These are phyloP conservation scores for Xylaria arbuscula DNA, from an alignment of 2,329 filamentous ascomycete genomes.

Conservation along the genomic window DNA sequence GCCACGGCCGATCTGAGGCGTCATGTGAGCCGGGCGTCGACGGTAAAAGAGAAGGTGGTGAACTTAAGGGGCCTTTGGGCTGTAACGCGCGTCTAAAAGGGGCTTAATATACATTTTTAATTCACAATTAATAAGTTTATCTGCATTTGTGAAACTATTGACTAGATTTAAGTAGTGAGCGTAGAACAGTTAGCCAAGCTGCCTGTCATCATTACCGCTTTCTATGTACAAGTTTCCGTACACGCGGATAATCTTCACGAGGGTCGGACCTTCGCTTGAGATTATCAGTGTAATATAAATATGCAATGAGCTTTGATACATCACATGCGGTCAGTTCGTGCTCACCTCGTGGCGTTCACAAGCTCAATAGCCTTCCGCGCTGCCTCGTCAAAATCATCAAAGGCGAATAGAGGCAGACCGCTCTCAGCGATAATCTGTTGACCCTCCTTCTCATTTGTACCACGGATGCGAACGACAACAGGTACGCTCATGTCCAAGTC, in stretches of 20 bases:
- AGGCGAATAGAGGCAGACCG: constrained; percentile 74
- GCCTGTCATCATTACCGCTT: too few species aligned
- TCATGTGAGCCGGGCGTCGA: constrained; percentile 32
- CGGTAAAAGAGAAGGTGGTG: constrained; percentile 39
- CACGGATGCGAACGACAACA: constrained; percentile 80
- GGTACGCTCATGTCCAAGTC: constrained; percentile 75
- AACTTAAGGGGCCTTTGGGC: constrained; percentile 44
- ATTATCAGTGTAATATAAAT: background rate
- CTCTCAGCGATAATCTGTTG: constrained; percentile 76
- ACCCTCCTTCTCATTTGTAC: constrained; percentile 78
- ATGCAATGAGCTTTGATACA: background rate
- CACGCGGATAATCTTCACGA: background rate
- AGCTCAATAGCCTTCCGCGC: constrained; percentile 73
- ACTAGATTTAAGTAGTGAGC: background rate
- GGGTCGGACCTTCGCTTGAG: background rate
- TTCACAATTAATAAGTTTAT: background rate
- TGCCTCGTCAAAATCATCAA: constrained; percentile 80
- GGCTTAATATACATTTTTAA: background rate
- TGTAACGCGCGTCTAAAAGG: constrained; percentile 43
- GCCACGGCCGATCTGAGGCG: constrained; percentile 37
- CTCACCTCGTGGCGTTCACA: constrained; percentile 50
- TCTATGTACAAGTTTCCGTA: background rate
- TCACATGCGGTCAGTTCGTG: background rate
- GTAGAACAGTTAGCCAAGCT: background rate
- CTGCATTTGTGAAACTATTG: background rate